Base-by-base conservation (phyloP, 306 rosid genomes). In the Vicia villosa region DNA sequence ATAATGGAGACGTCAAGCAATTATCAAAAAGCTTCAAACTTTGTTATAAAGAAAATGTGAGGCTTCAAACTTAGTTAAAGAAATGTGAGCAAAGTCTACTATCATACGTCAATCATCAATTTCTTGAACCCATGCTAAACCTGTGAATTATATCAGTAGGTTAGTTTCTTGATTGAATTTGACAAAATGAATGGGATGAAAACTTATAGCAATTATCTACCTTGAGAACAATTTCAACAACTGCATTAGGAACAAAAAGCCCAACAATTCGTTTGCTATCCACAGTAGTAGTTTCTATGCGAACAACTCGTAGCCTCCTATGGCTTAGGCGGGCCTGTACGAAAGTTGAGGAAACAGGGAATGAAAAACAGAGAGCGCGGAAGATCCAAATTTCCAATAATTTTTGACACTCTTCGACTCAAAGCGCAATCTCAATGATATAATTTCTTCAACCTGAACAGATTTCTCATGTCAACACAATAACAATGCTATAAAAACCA, bases 201-300 rank as follows among this genome's bases (percentile, higher is more conserved):
- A 54, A 75, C 56, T 47, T 45, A 56, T 56, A 38, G 64, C 19
- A 45, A 57, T 56, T 49, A 56, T 55, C 49, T 59, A 76, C 99
- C 99, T 95, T 79, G 92, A 69, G 99, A 70, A 94, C 99, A 40
- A 82, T 63, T 83, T 91, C 97, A 70, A 95, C 97, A 11, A 91
- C 99, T 61, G 95, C 85, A 76, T 95, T 95, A 54, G 99, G 97
- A 42, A 95, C 96, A 77, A 85, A 89, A 51, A 95, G 89, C 68
- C 99, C 97, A 73, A 95, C 99, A 46, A 95, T 87, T 57, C 97
- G 86, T 79, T 67, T 85, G 54, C 75, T 86, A 74, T 91, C 96
- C 47, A 78, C 74, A 14, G 92, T 89, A 74, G 99, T 89, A 74
- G 99, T 95, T 85, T 87, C 96, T 57, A 89, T 86, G 63, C 96